Base-by-base conservation (phyloP, 768 basidiomycete species). In the Panaeolus cyanescens region DNA sequence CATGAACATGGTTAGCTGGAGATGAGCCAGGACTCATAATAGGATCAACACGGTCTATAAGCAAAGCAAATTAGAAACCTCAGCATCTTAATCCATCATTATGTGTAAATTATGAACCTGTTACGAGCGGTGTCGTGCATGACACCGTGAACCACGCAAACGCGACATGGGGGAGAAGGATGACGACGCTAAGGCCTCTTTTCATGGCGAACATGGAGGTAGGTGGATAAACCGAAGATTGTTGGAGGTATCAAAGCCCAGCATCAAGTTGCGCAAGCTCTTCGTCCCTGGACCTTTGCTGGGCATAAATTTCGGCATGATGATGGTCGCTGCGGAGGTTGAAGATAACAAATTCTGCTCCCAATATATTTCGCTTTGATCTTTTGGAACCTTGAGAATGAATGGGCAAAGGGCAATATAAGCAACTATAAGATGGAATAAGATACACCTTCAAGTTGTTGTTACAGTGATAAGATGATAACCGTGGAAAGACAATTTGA, bases 121-220 rank as follows among this genome's bases (percentile, higher is more conserved):
- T 70, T 1, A 80, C 77, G 40, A 79, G 70, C 19, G 79, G 78
- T 19, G 61, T 67, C 10, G 77, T 77, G 57, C 79, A 80, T 6
- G 76, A 70, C 50, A 79, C 75, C 36, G 77, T 75, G 64, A 80
- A 79, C 79, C 77, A 80, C 7, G 76, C 76, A n/a, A 50, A 50
- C 25, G 45, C 45, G 45, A 28, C 19, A 28, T 50, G 45, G 30
- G 45, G 45, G 25, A 50, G 25, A 13, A 50, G 9, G 6, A 50
- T 12, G 9, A 50, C 10, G 22, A 25, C 10, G 25, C 45, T 4
- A 28, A 50, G 45, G 45, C 22, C 15, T 1, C 22, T 28, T 50
- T 28, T 50, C 45, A 50, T 12, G 10, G 19, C 10, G 45, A 50
- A 50, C 45, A 50, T 50, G 45, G 13, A 4, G 45, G 45, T 50